A percentile compares a stretch with the other conserved stretches of the same genome.
Evolutionary conservation across 2,329 filamentous ascomycete species (phyloP).

Genomic region (Blastomyces parvus): DNA sequence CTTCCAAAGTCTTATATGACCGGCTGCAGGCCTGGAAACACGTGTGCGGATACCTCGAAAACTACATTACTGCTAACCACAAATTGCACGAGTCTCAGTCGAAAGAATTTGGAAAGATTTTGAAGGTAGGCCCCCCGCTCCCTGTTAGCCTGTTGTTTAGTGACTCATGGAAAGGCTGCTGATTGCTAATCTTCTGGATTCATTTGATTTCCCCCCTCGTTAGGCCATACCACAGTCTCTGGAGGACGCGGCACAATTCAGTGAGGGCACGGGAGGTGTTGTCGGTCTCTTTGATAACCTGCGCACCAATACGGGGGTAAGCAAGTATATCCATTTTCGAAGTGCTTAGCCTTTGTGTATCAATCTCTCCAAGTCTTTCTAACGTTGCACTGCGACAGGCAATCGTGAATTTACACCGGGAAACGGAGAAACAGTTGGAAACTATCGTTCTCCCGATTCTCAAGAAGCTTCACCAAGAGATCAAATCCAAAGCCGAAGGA

Average conservation of each 20-base stretch:
- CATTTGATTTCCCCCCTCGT: neutral
- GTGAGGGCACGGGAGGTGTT: slow-evolving; percentile 76
- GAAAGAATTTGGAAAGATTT: slow-evolving; percentile 89
- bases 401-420: slow-evolving; percentile 76
- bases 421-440: slow-evolving; percentile 86
- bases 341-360: neutral
- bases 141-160: neutral
- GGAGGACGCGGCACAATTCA: slow-evolving; percentile 86
- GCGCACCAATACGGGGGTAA: slow-evolving; percentile 72
- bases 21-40: slow-evolving; percentile 94
- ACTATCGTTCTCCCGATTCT: slow-evolving; percentile 77
- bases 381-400: slow-evolving; percentile 41
- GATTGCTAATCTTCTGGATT: neutral
- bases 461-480: slow-evolving; percentile 84
- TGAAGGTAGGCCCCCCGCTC: slow-evolving; percentile 54
- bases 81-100: slow-evolving; percentile 75
- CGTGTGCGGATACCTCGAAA: slow-evolving; percentile 79
- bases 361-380: neutral
- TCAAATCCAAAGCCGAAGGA: slow-evolving; percentile 94
- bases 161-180: neutral
- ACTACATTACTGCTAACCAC: slow-evolving; percentile 76
- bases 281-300: slow-evolving; percentile 91
- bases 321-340: slow-evolving; percentile 6
- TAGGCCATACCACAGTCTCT: slow-evolving; percentile 77
- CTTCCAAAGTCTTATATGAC: slow-evolving; percentile 72